A percentile compares a stretch with the other conserved stretches of the same genome.
These are phyloP conservation scores for Cronartium quercuum DNA, from an alignment of 1,284 basidiomycete species.

Conservation along the genomic window DNA sequence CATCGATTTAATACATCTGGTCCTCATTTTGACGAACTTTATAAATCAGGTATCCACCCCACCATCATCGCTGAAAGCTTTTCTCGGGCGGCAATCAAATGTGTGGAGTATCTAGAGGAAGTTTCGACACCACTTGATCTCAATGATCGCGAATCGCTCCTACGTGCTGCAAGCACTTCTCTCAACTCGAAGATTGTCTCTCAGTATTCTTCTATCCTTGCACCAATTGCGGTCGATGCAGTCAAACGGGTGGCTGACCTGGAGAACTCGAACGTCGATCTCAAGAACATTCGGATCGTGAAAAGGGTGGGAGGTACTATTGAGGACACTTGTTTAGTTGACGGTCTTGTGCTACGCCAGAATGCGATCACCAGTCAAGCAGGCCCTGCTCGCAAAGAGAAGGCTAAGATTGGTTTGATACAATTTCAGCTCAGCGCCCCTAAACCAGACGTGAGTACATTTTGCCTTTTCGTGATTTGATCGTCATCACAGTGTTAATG, in stretches of 20 bases:
- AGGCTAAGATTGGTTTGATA: slow-evolving; percentile 96
- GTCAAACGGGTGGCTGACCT: slow-evolving; percentile 76
- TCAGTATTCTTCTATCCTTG: slow-evolving; percentile 94
- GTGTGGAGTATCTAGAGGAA: slow-evolving; percentile 88
- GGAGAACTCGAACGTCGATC: slow-evolving; percentile 82
- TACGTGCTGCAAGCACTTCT: slow-evolving; percentile 89
- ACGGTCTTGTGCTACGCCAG: slow-evolving; percentile 94
- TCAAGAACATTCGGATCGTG: slow-evolving; percentile 90
- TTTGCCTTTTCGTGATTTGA: no score
- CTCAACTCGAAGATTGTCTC: slow-evolving; percentile 99
- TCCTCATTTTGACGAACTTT: background rate
- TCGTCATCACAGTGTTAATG: no score
- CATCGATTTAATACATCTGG: slow-evolving; percentile 7
- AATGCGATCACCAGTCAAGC: slow-evolving; percentile 83
- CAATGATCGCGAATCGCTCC: slow-evolving; percentile 73
- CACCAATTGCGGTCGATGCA: slow-evolving; percentile 94
- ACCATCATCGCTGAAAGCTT: slow-evolving; percentile 97
- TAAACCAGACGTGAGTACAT: slow-evolving; percentile 78
- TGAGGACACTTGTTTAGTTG: slow-evolving; percentile 94
- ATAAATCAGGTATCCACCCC: slow-evolving; percentile 68
- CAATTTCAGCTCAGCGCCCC: slow-evolving; percentile 98
- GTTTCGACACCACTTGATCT: slow-evolving; percentile 90
- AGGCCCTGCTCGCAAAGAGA: slow-evolving; percentile 91
- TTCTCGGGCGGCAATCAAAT: slow-evolving; percentile 81
- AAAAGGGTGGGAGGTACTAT: slow-evolving; percentile 99